phyloP scores from a whole-genome alignment of 2,329 filamentous ascomycete species.

The Nannizzia gypsea region DNA sequence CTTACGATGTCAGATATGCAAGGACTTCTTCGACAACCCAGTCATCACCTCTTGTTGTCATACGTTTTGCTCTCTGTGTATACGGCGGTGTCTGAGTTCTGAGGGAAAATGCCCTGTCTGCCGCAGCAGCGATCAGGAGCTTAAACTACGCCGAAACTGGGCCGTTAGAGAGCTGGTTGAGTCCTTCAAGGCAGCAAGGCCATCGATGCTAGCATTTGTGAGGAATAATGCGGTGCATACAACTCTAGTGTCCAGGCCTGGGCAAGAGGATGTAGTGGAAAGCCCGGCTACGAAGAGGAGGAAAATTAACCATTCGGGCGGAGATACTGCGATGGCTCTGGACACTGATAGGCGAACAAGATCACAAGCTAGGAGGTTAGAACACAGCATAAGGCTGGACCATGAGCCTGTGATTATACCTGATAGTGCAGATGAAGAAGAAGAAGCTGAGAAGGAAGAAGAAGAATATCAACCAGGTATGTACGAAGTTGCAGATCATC shows the following conservation, averaged over 20 bases:
- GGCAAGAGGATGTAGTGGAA: slow-evolving; percentile 28
- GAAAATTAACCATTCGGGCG: slow-evolving; percentile 22
- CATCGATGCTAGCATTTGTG: slow-evolving; percentile 53
- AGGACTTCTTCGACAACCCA: slow-evolving; percentile 89
- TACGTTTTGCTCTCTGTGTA: slow-evolving; percentile 94
- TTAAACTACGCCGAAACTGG: slow-evolving; percentile 74
- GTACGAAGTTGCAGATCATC: slow-evolving; percentile 17
- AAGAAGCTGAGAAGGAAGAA: too few relatives aligned
- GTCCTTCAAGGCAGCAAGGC: slow-evolving; percentile 57
- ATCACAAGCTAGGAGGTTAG: slow-evolving; percentile 21
- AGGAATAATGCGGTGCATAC: slow-evolving; percentile 40
- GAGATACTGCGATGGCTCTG: slow-evolving; percentile 16
- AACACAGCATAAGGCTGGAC: neutral
- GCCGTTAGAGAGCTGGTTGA: slow-evolving; percentile 74
- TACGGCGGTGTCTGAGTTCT: slow-evolving; percentile 67
- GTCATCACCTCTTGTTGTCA: slow-evolving; percentile 93
- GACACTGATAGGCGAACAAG: slow-evolving; percentile 26
- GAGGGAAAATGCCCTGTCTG: slow-evolving; percentile 86
- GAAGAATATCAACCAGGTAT: slow-evolving; percentile 27
- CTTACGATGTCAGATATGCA: slow-evolving; percentile 91
- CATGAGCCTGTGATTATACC: slow-evolving; percentile 24
- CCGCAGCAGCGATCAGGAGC: slow-evolving; percentile 64
- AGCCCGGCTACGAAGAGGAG: slow-evolving; percentile 26
- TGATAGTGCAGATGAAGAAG: slow-evolving; percentile 27
- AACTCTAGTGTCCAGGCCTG: slow-evolving; percentile 30